Conservation (phyloP, 1,284 basidiomycete genomes). For the Sutorius eximius region DNA sequence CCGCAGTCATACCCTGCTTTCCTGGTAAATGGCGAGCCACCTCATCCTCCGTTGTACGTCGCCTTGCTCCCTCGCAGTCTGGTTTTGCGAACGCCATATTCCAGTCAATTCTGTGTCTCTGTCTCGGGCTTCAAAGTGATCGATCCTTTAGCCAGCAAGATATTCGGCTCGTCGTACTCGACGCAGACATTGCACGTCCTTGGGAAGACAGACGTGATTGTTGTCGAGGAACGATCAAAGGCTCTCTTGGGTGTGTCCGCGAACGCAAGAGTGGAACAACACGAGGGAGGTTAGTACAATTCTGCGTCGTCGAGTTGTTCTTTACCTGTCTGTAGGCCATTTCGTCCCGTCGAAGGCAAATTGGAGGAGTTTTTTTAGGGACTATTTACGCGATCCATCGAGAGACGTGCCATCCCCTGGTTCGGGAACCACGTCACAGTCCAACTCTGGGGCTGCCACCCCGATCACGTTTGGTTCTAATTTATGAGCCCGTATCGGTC, state of each 20-base stretch:
- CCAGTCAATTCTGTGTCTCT: constrained; percentile 67
- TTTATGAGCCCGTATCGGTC: constrained; percentile 1
- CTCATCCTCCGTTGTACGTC: constrained; percentile 68
- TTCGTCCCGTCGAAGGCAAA: constrained; percentile 74
- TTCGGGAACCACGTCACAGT: constrained; percentile 9
- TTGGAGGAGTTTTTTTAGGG: constrained; percentile 71
- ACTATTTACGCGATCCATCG: constrained; percentile 45
- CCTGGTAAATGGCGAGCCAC: constrained; percentile 60
- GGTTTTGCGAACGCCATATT: not conserved
- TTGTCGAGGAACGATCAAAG: constrained; percentile 60
- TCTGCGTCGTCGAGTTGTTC: not conserved
- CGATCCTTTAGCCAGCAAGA: constrained; percentile 49
- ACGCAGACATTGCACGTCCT: constrained; percentile 83
- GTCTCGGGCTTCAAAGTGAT: constrained; percentile 66
- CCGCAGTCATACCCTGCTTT: constrained; percentile 60
- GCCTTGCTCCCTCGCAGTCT: not conserved
- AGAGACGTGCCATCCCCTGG: constrained; percentile 25
- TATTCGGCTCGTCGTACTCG: constrained; percentile 57
- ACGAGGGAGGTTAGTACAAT: constrained; percentile 65
- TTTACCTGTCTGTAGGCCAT: constrained; percentile 52
- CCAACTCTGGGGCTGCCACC: constrained; percentile 25
- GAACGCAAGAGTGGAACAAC: constrained; percentile 65
- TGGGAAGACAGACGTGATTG: constrained; percentile 79
- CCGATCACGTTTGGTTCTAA: constrained; percentile 10
- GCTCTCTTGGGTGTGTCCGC: constrained; percentile 59